phyloP scores from a whole-genome alignment of 2,329 filamentous ascomycete genomes.

The Diaporthe batatas region DNA sequence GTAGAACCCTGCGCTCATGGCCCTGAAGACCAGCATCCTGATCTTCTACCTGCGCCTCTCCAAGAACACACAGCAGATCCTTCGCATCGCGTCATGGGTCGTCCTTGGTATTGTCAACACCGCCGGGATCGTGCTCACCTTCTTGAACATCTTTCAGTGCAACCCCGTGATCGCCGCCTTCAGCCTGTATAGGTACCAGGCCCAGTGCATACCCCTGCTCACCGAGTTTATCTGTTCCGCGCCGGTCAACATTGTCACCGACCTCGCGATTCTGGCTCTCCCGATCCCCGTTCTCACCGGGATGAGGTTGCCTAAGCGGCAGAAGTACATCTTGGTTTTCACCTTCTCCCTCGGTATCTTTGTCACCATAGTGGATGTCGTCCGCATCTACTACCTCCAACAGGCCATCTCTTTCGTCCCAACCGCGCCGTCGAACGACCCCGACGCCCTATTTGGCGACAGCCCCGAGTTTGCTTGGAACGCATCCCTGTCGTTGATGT shows the following conservation, averaged over 20 bases:
- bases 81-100: constrained; percentile 85
- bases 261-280: constrained; percentile 87
- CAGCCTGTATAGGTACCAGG: constrained; percentile 52
- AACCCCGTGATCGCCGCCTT: constrained; percentile 80
- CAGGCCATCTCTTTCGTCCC: constrained; percentile 69
- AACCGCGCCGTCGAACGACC: constrained; percentile 52
- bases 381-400: constrained; percentile 91
- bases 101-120: constrained; percentile 83
- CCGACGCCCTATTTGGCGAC: constrained; percentile 63
- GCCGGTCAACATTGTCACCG: constrained; percentile 92
- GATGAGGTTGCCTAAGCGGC: constrained; percentile 85
- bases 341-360: constrained; percentile 92
- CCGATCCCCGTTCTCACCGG: constrained; percentile 90
- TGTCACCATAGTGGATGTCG: constrained; percentile 87
- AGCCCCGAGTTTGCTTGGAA: constrained; percentile 75
- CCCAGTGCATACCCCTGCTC: constrained; percentile 68
- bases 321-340: constrained; percentile 88
- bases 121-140: constrained; percentile 82
- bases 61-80: constrained; percentile 79
- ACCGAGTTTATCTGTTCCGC: constrained; percentile 80
- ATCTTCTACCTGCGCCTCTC: constrained; percentile 90
- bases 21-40: constrained; percentile 91
- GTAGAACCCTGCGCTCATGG: constrained; percentile 91
- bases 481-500: constrained; percentile 89
- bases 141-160: constrained; percentile 92